Base-by-base conservation (phyloP, 768 basidiomycete species). In the Boletus reticulatus region DNA sequence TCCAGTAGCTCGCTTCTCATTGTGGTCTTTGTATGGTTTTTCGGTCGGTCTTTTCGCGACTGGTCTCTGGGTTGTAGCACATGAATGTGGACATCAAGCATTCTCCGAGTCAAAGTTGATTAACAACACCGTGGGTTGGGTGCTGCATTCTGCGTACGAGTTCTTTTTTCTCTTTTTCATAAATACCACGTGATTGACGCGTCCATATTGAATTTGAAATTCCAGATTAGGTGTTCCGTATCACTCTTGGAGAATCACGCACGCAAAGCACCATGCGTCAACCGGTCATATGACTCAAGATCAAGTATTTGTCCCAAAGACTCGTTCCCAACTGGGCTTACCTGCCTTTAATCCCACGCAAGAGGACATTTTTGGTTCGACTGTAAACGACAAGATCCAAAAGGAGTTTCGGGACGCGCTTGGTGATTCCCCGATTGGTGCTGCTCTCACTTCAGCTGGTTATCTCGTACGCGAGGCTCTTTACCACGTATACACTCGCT, bases 41-140 rank as follows among this genome's bases (percentile, higher is more conserved):
- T 82, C 81, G 67, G 75, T 87, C 6, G 94, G 96, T 52, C 83
- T 96, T 31, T 89, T 94, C 57, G 87, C 80, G 6, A 98, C 95
- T 19, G 96, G 96, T 56, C 77, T 98, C 49, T 98, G 96, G 96
- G 88, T 94, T 60, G 77, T 96, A 56, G 94, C 88, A 44, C 94
- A 96, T 68, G 94, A 98, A 74, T 94, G 92, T 63, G 96, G 96
- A 31, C 96, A 99, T 72, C 94, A 96, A 72, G 90, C 92, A 0
- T 99, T 93, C 79, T 98, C 94, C 2, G 87, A 94, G 61, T 94
- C 87, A 50, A 96, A 95, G 77, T 70, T 78, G 31, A 80, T 97
- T 73, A 98, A 98, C 79, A 92, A 98, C 79, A 73, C 84, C 43
- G 90, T 94, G 53, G 96, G 96, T 12, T 96, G 90, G 88, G 67